A percentile compares a stretch with the other conserved stretches of the same genome.
These are phyloP conservation scores for Gossypium herbaceum DNA, from an alignment of 345 rosid genomes.

Conservation along the genomic window DNA sequence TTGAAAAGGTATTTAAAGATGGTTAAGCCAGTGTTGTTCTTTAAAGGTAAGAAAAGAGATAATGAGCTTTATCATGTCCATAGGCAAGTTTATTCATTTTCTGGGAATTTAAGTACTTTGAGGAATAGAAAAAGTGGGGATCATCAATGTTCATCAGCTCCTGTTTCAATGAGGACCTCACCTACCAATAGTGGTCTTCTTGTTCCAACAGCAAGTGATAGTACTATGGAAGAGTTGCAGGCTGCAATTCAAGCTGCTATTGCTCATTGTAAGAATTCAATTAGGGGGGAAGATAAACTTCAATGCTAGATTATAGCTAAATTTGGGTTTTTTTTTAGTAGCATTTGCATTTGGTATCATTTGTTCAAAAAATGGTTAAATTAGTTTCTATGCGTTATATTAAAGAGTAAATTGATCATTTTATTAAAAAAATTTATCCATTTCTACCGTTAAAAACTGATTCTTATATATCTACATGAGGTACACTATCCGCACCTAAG, in stretches of 20 bases:
- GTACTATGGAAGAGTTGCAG: conserved; percentile 95
- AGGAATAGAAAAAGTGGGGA: conserved; percentile 22
- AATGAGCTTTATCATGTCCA: conserved; percentile 27
- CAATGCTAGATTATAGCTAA: conserved; percentile 8
- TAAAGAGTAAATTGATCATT: too few species aligned
- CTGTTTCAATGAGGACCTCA: conserved; percentile 85
- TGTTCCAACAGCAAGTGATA: conserved; percentile 49
- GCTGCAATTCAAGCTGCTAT: conserved; percentile 96
- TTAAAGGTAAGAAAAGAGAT: conserved; percentile 45
- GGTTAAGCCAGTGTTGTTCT: conserved; percentile 47
- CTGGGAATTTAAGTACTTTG: conserved; percentile 34
- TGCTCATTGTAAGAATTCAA: conserved; percentile 96
- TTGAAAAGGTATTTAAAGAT: conserved; percentile 54
- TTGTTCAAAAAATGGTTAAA: too few species aligned
- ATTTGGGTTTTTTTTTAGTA: neutral
- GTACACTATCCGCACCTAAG: too few species aligned
- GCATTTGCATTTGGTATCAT: too few species aligned
- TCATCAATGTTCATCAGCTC: conserved; percentile 49
- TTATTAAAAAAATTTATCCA: too few species aligned
- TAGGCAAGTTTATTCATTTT: conserved; percentile 45
- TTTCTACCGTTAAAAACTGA: too few species aligned
- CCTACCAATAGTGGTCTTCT: conserved; percentile 81
- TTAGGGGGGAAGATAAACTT: conserved; percentile 43
- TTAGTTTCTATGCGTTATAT: accelerated
- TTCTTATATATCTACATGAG: too few species aligned